Evolutionary conservation across 202 grass and related monocot genomes (phyloP).

Genomic region (Panicum virgatum): DNA sequence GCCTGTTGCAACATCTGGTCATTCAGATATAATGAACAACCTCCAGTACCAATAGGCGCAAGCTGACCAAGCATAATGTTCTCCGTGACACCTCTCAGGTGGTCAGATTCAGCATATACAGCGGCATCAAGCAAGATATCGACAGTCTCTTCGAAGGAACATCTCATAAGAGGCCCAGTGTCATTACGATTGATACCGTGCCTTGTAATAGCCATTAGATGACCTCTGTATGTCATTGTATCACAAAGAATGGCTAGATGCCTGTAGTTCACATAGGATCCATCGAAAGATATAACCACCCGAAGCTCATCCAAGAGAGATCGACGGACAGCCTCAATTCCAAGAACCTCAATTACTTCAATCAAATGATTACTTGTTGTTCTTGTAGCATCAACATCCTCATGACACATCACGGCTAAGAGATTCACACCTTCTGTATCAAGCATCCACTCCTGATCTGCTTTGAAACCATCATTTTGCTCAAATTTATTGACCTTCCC

Average conservation of each 20-base stretch:
- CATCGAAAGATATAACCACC: slow-evolving; percentile 95
- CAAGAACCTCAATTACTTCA: slow-evolving; percentile 96
- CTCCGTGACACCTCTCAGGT: slow-evolving; percentile 89
- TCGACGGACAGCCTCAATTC: slow-evolving; percentile 90
- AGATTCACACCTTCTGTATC: slow-evolving; percentile 98
- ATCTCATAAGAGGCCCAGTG: slow-evolving; percentile 90
- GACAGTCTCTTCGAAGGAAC: slow-evolving; percentile 91
- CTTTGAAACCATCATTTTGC: slow-evolving; percentile 71
- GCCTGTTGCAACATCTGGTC: slow-evolving; percentile 95
- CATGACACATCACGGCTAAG: slow-evolving; percentile 95
- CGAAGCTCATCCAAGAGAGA: slow-evolving; percentile 83
- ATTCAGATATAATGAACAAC: slow-evolving; percentile 79
- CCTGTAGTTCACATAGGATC: slow-evolving; percentile 95
- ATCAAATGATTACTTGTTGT: slow-evolving; percentile 96
- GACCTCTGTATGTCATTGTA: slow-evolving; percentile 95
- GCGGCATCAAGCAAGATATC: slow-evolving; percentile 93
- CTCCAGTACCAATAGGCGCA: slow-evolving; percentile 86
- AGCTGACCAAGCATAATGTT: slow-evolving; percentile 98
- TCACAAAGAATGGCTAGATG: slow-evolving; percentile 96
- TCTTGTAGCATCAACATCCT: slow-evolving; percentile 92
- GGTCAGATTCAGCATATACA: slow-evolving; percentile 89
- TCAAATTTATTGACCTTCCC: slow-evolving; percentile 82
- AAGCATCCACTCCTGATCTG: slow-evolving; percentile 94
- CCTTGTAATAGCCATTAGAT: slow-evolving; percentile 93
- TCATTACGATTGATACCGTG: slow-evolving; percentile 96